Base-by-base conservation (phyloP, 805 yeast genomes). In the Monosporozyma aquatica region DNA sequence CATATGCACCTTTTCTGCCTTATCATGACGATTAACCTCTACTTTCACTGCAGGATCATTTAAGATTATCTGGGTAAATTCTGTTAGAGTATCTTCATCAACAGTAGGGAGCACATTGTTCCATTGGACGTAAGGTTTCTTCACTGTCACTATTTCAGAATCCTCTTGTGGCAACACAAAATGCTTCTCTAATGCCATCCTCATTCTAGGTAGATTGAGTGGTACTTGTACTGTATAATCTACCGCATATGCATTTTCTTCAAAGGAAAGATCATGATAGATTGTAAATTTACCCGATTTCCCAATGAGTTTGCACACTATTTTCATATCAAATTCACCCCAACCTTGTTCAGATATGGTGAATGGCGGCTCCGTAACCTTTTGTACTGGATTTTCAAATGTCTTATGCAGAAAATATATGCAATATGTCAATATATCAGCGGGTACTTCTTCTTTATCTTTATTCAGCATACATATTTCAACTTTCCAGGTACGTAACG, bases 241-340 rank as follows among this genome's bases (percentile, higher is more conserved):
- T 43, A 75, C 74, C 24, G 72, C 75, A 62, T 87, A 87, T 49
- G 76, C 78, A 56, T 80, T 80, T 56, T 79, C 75, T 44, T 73
- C 67, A 64, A 92, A 92, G 58, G 83, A 80, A 56, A 92, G 73
- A 61, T 90, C 96, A 61, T 92, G 97, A 53, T 71, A 73, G 5
- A 89, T 63, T 52, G 80, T 80, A 43, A 80, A 72, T 57, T 85
- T 94, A 22, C 97, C 97, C 40, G 79, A 80, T 52, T 80, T 81
- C 43, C 87, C 95, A 11, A 78, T 71, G 38, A 82, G 69, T 44
- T 80, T 79, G 42, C 90, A 70, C 5, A 80, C 70, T 45, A 92
- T 79, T 22, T 82, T 82, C 61, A 90, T 71, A 56, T 85, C 95
- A 57, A 90, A 90, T 55, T 89, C 97, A 56, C 97, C 98, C 97